Evolutionary conservation across 1,284 basidiomycete genomes (phyloP).

Genomic region (Heterobasidion annosum): DNA sequence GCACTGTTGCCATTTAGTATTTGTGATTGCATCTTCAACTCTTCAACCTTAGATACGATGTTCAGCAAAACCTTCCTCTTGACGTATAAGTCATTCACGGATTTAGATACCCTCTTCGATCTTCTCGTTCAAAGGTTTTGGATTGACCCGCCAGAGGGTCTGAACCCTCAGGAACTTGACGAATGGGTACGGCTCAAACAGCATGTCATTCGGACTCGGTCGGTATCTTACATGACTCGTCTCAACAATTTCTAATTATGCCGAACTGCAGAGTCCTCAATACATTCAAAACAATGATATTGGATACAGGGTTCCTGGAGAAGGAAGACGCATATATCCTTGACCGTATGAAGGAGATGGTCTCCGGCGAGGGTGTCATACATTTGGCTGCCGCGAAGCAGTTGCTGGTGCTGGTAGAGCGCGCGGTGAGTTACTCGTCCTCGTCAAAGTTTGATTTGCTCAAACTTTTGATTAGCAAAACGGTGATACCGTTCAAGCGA

Average conservation of each 20-base stretch:
- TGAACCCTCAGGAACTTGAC: conserved; percentile 58
- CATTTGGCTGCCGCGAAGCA: conserved; percentile 65
- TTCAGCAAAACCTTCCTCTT: conserved; percentile 93
- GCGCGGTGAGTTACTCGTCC: conserved; percentile 47
- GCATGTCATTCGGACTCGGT: conserved; percentile 84
- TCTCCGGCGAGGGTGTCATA: conserved; percentile 56
- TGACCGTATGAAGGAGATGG: conserved; percentile 72
- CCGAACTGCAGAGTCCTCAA: conserved; percentile 65
- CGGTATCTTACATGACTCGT: conserved; percentile 15
- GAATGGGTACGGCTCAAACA: conserved; percentile 90
- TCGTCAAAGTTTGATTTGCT: neutral
- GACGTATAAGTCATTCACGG: conserved; percentile 96
- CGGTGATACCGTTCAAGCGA: conserved; percentile 45
- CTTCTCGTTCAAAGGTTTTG: conserved; percentile 82
- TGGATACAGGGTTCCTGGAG: conserved; percentile 74
- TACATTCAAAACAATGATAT: conserved; percentile 74
- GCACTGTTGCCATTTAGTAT: conserved; percentile 3
- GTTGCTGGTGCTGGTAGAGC: conserved; percentile 64
- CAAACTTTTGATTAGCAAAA: conserved; percentile 33
- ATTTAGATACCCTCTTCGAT: conserved; percentile 78
- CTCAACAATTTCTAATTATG: neutral
- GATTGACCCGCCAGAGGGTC: conserved; percentile 66
- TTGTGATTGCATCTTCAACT: neutral
- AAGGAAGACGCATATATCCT: conserved; percentile 76
- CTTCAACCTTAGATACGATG: conserved; percentile 48